Evolutionary conservation across 176 grass and related monocot genomes (phyloP), one percentile per base, ranked within the genome.

Genomic region (Zizania latifolia): DNA sequence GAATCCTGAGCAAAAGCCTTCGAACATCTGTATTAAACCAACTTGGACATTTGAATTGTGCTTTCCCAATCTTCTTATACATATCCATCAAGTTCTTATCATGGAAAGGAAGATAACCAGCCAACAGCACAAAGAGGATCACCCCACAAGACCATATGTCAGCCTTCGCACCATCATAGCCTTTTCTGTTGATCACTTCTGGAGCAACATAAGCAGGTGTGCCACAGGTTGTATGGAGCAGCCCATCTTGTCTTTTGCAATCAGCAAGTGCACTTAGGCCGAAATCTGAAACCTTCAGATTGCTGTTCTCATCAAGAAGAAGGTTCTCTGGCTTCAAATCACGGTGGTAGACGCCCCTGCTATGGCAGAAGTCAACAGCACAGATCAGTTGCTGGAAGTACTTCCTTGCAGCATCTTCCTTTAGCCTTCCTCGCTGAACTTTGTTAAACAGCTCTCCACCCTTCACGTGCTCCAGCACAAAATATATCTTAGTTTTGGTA

Each of bases 71-170:
- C 76, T 99, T 99, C 58, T 86, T 92, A 65, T 99, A 99, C 96
- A 99, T 95, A 39, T 86, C 85, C 85, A 99, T 95, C 53, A 99
- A 75, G 76, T 99, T 99, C 3, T 90, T 76, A 40, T 99, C 96
- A 27, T 99, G 96, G 79, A 99, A 99, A 0, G 96, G 96, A 26
- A 99, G 90, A 48, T 79, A 99, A 19, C 96, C 89, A 34, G 96
- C 92, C 65, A 95, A 48, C 39, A 99, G 80, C 30, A 99, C 96
- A 71, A 95, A 99, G 2, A 99, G 80, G 17, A 99, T 90, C 22
- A 99, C 96, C 5, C 96, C 96, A 28, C 96, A 99, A 1, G 96
- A 99, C 96, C 96, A 99, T 36, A 99, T 92, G 58, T 99, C 96
- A 3, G 92, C 89, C 89, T 95, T 99, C 13, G 89, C 92, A 9